Base-by-base conservation (phyloP, 495 filamentous ascomycete species). In the Xylaria cubensis region DNA sequence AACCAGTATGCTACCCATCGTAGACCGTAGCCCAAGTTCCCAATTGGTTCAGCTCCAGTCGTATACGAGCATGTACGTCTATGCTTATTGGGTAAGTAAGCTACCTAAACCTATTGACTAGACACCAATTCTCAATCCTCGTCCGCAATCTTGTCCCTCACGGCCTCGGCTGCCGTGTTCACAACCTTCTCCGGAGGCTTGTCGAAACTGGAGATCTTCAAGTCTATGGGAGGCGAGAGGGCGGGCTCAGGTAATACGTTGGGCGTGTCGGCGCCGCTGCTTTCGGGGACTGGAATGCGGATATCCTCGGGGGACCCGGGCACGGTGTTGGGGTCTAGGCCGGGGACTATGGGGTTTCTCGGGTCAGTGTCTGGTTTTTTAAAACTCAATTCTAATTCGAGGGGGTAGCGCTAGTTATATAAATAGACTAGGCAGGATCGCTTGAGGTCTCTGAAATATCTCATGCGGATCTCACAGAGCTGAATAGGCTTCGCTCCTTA, bases 271-370 rank as follows among this genome's bases (percentile, higher is more conserved):
- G 64, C 4, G 39, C 62, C 63, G 15, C 51, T 72, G 51, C 74
- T 77, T 8, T 79, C 85, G 34, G 92, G 89, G 3, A 95, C 93
- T 0, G 93, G 94, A 53, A 97, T 94, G 62, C 91, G 87, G 74
- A 97, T 90, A 71, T 94, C 93, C 81, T 97, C 91, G 0, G 94
- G 94, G 4, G 91, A 94, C 42, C 88, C 88, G 2, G 92, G 92
- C 3, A 84, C 80, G 15, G 78, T 79, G 56, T 72, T 80, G 6
- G 84, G 85, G 56, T 86, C 85, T 15, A 86, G 78, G 12, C 85
- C 85, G 13, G 84, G 84, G 29, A 86, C 70, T 72, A 21, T 39
- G 78, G 26, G 58, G 48, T 24, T 39, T 26, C 21, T 24, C 10
- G 21, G 17, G 69, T 71, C 36, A 71, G 69, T 44, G 24, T 48